A percentile compares a stretch with the other conserved stretches of the same genome.
Conservation (phyloP, 2,329 filamentous ascomycete genomes). For the Penicillium sp. region DNA sequence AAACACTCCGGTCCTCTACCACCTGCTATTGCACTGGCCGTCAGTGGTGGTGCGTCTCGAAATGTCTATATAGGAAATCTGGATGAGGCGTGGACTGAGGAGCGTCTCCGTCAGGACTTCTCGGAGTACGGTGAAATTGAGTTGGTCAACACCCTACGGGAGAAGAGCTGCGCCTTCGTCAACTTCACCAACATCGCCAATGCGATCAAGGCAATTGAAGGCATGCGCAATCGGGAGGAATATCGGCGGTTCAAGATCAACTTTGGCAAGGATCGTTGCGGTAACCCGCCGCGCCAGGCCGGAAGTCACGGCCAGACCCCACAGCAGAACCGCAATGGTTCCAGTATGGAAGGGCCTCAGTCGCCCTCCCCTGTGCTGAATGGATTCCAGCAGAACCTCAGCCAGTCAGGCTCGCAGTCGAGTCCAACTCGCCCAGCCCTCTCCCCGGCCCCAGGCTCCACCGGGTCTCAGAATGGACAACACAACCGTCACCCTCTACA, state of each 20-base stretch:
- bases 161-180: constrained; percentile 99
- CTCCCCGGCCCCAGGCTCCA: constrained; percentile 55
- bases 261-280: constrained; percentile 97
- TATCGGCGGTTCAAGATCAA: constrained; percentile 99
- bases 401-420: constrained; percentile 55
- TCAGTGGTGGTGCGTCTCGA: constrained; percentile 93
- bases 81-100: constrained; percentile 96
- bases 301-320: constrained; percentile 53
- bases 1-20: constrained; percentile 97
- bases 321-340: constrained; percentile 63
- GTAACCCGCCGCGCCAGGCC: constrained; percentile 89
- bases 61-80: constrained; percentile 98
- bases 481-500: constrained; percentile 59
- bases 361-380: constrained; percentile 57
- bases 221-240: constrained; percentile 88
- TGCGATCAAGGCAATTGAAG: constrained; percentile 98
- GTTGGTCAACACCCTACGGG: constrained; percentile 89
- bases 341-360: constrained; percentile 51
- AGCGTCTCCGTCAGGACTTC: constrained; percentile 92
- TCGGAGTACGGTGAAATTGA: constrained; percentile 97
- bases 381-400: constrained; percentile 55
- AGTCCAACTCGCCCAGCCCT: constrained; percentile 58
- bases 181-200: constrained; percentile 99
- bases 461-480: constrained; percentile 55
- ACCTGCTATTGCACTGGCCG: constrained; percentile 90